Base-by-base conservation (phyloP, 2,329 filamentous ascomycete species). In the Phialocephala sp. region DNA sequence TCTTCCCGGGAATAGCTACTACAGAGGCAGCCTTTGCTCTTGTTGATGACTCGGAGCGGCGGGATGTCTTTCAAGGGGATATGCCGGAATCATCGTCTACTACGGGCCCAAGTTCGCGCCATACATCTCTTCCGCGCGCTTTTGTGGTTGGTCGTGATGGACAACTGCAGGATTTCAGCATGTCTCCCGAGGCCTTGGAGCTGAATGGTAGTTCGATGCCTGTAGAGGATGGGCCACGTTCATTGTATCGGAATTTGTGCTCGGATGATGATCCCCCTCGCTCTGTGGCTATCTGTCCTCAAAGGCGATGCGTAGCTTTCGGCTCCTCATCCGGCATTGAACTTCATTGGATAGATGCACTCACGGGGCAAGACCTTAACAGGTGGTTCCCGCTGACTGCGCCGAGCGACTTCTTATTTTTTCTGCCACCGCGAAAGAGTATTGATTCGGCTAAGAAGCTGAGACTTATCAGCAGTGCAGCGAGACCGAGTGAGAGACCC, bases 261-360 rank as follows among this genome's bases (percentile, higher is more conserved):
- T 86, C 83, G 1, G 77, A 83, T 43, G 84, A 89, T 61, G 87
- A 90, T 68, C 85, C 85, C 18, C 88, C 89, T 14, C 83, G 85
- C n/a, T 89, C 86, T 45, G 83, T 90, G 11, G 85, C 88, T 0
- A 84, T 91, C 39, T 89, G 85, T 69, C 88, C 88, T n/a, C 85
- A 88, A 64, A 82, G 86, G 55, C 82, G 83, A 59, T 89, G 87
- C 69, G 85, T 89, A 39, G 88, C 87, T 9, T 91, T 90, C 77
- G 88, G 88, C 15, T 89, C 86, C 68, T 82, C 83, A 14, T 80
- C 83, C 8, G 85, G 87, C 0, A 85, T 90, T 60, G 88, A 90
- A 72, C 77, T 90, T 45, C 87, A 89, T 72, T 91, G 86, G 74
- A 77, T 82, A 60, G 80, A 83, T 74, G 80, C 77, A 64, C 69